phyloP scores from a whole-genome alignment of 495 filamentous ascomycete genomes.

The Neurospora cerealis region DNA sequence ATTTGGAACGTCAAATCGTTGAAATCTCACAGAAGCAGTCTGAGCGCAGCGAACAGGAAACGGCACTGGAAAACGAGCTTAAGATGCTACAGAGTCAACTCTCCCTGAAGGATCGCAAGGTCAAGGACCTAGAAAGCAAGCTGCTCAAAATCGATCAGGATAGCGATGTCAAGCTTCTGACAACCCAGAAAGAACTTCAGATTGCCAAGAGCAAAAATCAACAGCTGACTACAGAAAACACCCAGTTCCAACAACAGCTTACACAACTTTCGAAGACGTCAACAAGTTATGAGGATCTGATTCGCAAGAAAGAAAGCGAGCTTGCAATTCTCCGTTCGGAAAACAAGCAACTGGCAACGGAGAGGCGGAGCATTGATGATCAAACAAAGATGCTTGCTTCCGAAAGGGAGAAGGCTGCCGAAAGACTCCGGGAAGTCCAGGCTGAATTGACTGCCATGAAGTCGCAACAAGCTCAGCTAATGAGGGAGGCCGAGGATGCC shows the following conservation, averaged over 20 bases:
- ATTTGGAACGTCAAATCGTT: conserved; percentile 57
- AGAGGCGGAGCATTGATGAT: conserved; percentile 64
- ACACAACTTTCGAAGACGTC: conserved; percentile 83
- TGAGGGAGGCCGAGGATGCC: conserved; percentile 82
- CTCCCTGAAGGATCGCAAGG: conserved; percentile 78
- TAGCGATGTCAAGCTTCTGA: conserved; percentile 73
- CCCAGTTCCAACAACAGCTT: conserved; percentile 74
- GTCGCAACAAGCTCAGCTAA: conserved; percentile 69
- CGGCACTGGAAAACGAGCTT: conserved; percentile 66
- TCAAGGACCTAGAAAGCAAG: conserved; percentile 78
- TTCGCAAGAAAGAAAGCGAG: conserved; percentile 90
- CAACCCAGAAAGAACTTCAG: conserved; percentile 74
- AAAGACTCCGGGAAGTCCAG: conserved; percentile 71
- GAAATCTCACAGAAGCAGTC: conserved; percentile 57
- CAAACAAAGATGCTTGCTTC: conserved; percentile 57
- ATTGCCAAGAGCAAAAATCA: conserved; percentile 57
- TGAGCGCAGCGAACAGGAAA: conserved; percentile 60
- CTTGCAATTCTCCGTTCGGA: conserved; percentile 75
- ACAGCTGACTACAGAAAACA: conserved; percentile 72
- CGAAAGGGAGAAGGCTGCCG: conserved; percentile 73
- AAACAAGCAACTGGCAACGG: conserved; percentile 64
- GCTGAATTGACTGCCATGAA: conserved; percentile 81
- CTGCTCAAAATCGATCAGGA: conserved; percentile 81
- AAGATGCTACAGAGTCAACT: conserved; percentile 90
- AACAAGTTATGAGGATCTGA: conserved; percentile 86